These are phyloP conservation scores for Huntiella bhutanensis DNA, from an alignment of 2,329 filamentous ascomycete species.

Conservation along the genomic window DNA sequence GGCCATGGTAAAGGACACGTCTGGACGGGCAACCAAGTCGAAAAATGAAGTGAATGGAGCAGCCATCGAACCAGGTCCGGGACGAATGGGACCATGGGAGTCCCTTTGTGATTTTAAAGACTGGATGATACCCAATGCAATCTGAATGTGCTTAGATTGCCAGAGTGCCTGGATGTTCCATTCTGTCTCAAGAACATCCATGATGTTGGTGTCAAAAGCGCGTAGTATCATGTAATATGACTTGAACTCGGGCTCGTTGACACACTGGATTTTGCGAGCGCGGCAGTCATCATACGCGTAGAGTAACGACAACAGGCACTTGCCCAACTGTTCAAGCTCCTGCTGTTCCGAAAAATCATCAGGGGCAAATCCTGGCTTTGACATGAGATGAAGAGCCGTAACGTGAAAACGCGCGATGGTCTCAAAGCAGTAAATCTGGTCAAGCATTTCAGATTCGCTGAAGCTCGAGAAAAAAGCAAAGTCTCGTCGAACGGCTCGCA, in stretches of 20 bases:
- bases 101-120: constrained; percentile 38
- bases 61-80: constrained; percentile 15
- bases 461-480: constrained; percentile 49
- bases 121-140: constrained; percentile 40
- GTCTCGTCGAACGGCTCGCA: constrained; percentile 46
- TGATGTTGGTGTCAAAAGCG: constrained; percentile 36
- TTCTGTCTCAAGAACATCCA: constrained; percentile 32
- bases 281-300: constrained; percentile 48
- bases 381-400: constrained; percentile 43
- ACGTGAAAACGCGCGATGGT: constrained; percentile 50
- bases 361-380: constrained; percentile 32
- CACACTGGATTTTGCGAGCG: constrained; percentile 35
- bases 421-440: constrained; percentile 45
- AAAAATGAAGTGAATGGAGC: constrained; percentile 35
- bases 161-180: constrained; percentile 38
- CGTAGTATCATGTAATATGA: constrained; percentile 47
- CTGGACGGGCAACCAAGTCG: constrained; percentile 34
- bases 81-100: constrained; percentile 36
- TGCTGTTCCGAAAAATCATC: constrained; percentile 48
- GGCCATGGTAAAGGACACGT: constrained; percentile 49
- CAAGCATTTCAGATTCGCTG: constrained; percentile 34
- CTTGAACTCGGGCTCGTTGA: constrained; percentile 47
- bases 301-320: constrained; percentile 44
- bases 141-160: constrained; percentile 38
- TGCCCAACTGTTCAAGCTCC: constrained; percentile 47